A percentile compares a stretch with the other conserved stretches of the same genome.
These are phyloP conservation scores for Alternaria longipes DNA, from an alignment of 2,329 filamentous ascomycete genomes.

Conservation along the genomic window DNA sequence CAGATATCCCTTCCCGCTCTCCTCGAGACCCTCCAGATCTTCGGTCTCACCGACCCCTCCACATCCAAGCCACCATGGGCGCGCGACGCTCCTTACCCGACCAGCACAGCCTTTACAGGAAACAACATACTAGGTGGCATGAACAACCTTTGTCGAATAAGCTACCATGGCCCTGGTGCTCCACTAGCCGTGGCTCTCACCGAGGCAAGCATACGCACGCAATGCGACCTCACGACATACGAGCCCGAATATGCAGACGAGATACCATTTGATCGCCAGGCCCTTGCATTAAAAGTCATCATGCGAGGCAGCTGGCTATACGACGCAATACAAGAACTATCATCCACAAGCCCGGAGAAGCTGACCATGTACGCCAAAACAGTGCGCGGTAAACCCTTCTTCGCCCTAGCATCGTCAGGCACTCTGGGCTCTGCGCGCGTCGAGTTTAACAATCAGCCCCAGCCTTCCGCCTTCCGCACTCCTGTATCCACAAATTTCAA, in stretches of 20 bases:
- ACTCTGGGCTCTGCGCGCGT: slow-evolving; percentile 68
- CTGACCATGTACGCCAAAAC: slow-evolving; percentile 66
- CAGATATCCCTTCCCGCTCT: slow-evolving; percentile 87
- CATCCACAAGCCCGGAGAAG: slow-evolving; percentile 73
- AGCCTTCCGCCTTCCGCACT: slow-evolving; percentile 22
- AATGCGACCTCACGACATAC: slow-evolving; percentile 90
- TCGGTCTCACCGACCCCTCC: slow-evolving; percentile 70
- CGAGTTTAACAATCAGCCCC: slow-evolving; percentile 63
- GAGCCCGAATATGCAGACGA: slow-evolving; percentile 71
- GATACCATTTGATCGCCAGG: slow-evolving; percentile 86
- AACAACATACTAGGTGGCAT: slow-evolving; percentile 79
- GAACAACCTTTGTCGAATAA: slow-evolving; percentile 83
- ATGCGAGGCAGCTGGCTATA: slow-evolving; percentile 81
- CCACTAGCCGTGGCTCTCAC: slow-evolving; percentile 86
- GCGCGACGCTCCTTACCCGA: slow-evolving; percentile 57
- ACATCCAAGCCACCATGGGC: slow-evolving; percentile 50
- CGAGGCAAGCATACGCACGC: slow-evolving; percentile 76
- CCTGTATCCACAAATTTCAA: slow-evolving; percentile 24
- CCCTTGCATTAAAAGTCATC: slow-evolving; percentile 89
- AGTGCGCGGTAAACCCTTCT: slow-evolving; percentile 63
- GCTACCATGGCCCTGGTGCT: slow-evolving; percentile 77
- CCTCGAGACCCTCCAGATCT: slow-evolving; percentile 94
- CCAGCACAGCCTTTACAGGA: slow-evolving; percentile 76
- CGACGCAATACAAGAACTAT: slow-evolving; percentile 75
- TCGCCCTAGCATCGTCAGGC: slow-evolving; percentile 75